phyloP scores from a whole-genome alignment of 2,329 filamentous ascomycete genomes.

The Daldinia sp. region DNA sequence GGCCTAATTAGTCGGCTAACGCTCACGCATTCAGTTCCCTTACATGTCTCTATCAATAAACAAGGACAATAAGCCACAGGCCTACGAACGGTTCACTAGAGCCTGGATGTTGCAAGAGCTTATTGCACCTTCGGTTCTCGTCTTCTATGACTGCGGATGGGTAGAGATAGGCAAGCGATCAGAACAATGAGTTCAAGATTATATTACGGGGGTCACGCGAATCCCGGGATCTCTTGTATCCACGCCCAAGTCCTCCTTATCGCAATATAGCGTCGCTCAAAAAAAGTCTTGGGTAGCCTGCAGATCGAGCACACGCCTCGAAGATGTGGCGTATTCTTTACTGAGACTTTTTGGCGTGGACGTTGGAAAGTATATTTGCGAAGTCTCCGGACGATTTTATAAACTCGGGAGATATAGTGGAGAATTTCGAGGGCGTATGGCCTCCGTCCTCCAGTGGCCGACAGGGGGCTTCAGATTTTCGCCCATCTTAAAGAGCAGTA shows the following conservation, averaged over 20 bases:
- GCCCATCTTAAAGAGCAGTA: not conserved
- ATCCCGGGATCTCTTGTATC: conserved; percentile 12
- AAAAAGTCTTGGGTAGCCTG: conserved; percentile 29
- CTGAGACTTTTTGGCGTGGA: conserved; percentile 26
- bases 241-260: not conserved
- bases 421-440: conserved; percentile 7
- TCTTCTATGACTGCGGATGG: conserved; percentile 22
- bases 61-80: not conserved
- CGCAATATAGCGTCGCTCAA: conserved; percentile 15
- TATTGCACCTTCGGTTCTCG: conserved; percentile 5
- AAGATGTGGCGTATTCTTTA: conserved; percentile 28
- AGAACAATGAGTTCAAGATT: not conserved
- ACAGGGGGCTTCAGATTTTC: conserved; percentile 19
- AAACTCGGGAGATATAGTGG: conserved; percentile 3
- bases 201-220: not conserved
- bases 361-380: conserved; percentile 26
- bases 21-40: conserved; percentile 11
- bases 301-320: conserved; percentile 20
- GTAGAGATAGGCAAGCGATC: not conserved
- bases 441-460: conserved; percentile 21
- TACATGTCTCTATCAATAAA: not conserved
- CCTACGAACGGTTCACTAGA: conserved; percentile 22
- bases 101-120: conserved; percentile 29
- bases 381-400: conserved; percentile 25
- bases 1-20: not conserved